Conservation (phyloP, 306 rosid genomes). For the Hylodesmum podocarpum region DNA sequence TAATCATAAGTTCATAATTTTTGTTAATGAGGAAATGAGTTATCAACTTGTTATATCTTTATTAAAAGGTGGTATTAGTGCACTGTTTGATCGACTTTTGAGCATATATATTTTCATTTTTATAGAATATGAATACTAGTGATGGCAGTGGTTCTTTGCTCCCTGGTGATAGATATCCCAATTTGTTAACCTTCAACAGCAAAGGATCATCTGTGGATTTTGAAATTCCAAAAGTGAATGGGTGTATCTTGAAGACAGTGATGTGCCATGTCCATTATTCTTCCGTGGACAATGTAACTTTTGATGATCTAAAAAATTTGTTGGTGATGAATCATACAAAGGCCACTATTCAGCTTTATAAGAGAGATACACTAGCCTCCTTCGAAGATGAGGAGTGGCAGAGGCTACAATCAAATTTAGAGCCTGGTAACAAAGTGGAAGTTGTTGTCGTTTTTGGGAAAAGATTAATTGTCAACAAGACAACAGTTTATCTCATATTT, state of each 20-base stretch:
- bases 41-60: not conserved
- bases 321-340: constrained; percentile 26
- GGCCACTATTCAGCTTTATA: constrained; percentile 2
- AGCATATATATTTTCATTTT: not conserved
- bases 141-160: not conserved
- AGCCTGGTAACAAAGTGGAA: constrained; percentile 14
- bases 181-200: constrained; percentile 13
- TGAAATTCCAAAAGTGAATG: constrained; percentile 20
- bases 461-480: not conserved
- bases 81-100: not conserved
- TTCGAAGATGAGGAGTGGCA: constrained; percentile 25
- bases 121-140: not conserved
- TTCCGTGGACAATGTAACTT: not conserved
- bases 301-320: not conserved
- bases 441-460: not conserved
- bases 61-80: not conserved
- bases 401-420: not conserved
- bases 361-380: not conserved
- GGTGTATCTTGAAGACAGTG: constrained; percentile 13
- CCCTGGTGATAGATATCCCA: not conserved
- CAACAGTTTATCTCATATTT: constrained; percentile 16
- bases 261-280: constrained; percentile 1
- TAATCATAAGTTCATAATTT: not conserved
- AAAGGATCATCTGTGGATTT: constrained; percentile 19
- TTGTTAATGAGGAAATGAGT: not conserved